Evolutionary conservation across 352 stramenopile species (phyloP).

Genomic region (Nothophytophthora sp.): DNA sequence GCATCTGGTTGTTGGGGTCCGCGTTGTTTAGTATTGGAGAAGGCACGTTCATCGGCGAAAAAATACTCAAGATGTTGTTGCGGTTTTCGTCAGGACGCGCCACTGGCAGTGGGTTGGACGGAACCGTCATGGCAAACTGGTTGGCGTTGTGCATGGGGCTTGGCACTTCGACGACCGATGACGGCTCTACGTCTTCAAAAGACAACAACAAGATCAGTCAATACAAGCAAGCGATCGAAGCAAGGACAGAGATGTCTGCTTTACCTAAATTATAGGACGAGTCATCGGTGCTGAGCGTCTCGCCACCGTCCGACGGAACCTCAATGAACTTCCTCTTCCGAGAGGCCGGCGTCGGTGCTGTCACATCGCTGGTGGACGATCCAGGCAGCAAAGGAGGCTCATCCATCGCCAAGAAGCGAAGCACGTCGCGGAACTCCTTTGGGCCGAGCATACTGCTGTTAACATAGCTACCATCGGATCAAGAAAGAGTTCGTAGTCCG

Average conservation of each 20-base stretch:
- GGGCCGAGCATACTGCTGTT: slow-evolving; percentile 78
- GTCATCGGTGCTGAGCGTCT: slow-evolving; percentile 1
- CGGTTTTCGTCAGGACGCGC: slow-evolving; percentile 16
- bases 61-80: slow-evolving; percentile 79
- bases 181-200: slow-evolving; percentile 31
- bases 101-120: slow-evolving; percentile 15
- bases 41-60: slow-evolving; percentile 45
- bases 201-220: no score
- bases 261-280: slow-evolving; percentile 32
- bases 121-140: slow-evolving; percentile 37
- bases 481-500: slow-evolving; percentile 26
- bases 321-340: slow-evolving; percentile 88
- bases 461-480: slow-evolving; percentile 72
- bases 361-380: slow-evolving; percentile 42
- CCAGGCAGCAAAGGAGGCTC: slow-evolving; percentile 68
- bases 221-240: not conserved
- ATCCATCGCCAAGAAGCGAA: slow-evolving; percentile 87
- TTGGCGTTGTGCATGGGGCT: slow-evolving; percentile 30
- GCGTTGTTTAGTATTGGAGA: slow-evolving; percentile 16
- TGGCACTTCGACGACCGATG: slow-evolving; percentile 51
- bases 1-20: slow-evolving; percentile 9
- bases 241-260: not conserved
- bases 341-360: slow-evolving; percentile 29
- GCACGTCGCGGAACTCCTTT: slow-evolving; percentile 85
- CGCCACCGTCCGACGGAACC: slow-evolving; percentile 37